These are phyloP conservation scores for Plasmodium gaboni DNA, from an alignment of 169 alveolate genomes.

Conservation along the genomic window DNA sequence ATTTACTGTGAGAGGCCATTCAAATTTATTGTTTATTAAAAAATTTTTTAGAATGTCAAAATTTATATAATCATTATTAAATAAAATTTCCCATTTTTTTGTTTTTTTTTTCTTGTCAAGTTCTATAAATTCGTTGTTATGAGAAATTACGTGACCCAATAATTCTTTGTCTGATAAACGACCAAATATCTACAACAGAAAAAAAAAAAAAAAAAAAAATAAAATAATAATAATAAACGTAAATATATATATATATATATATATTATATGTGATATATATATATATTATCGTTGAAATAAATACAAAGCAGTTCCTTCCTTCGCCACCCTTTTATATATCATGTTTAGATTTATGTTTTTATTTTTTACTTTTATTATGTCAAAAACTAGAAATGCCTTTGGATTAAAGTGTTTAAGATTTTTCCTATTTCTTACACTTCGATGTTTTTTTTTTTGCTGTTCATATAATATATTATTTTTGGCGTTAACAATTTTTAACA, in stretches of 20 bases:
- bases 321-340: background rate
- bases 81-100: constrained; percentile 70
- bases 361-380: constrained; percentile 60
- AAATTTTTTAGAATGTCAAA: constrained; percentile 28
- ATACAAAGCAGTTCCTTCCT: background rate
- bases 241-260: constrained; percentile 13
- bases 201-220: background rate
- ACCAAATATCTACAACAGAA: constrained; percentile 66
- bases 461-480: background rate
- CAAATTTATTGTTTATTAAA: constrained; percentile 43
- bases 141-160: constrained; percentile 71
- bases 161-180: constrained; percentile 64
- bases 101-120: constrained; percentile 18
- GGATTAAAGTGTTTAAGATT: background rate
- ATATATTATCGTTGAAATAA: background rate
- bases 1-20: constrained; percentile 75
- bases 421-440: constrained; percentile 7
- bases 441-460: background rate
- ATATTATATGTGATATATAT: background rate
- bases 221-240: background rate
- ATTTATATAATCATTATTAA: constrained; percentile 28
- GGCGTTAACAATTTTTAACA: background rate
- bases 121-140: constrained; percentile 63
- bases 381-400: constrained; percentile 44
- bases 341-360: constrained; percentile 1